Evolutionary conservation across 2,329 filamentous ascomycete species (phyloP), one percentile per base, ranked within the genome.

Genomic region (Diaporthe destruens): DNA sequence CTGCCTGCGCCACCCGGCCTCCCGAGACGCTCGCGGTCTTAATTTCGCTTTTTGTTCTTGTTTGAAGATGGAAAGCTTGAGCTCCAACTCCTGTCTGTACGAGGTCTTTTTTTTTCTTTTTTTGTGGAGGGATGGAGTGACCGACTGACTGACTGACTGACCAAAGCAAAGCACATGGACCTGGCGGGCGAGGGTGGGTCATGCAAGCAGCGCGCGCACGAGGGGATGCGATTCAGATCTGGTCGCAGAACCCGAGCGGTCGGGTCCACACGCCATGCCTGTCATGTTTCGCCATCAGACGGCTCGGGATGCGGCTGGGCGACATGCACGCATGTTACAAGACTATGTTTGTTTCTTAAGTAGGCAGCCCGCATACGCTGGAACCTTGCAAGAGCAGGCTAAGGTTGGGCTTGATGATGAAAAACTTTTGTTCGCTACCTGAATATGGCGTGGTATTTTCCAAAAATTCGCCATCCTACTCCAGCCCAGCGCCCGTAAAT

Each of bases 361-460:
- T 44, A 65, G 61, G 61, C 61, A 65, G 44, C 44, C 61, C 29
- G 44, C 44, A 14, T 9, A n/a, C 59, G 34, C 42, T 18, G 23
- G 29, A 12, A 39, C 6, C 11, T 12, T 39, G 36, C 6, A 34
- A 23, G 36, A 18, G 42, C 44, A 65, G 44, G 29, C 32, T 20
- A 25, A 7, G 36, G 11, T 20, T 16, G 7, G 14, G 44, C 16
- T 36, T 51, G 12, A 36, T 69, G 54, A 6, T 49, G n/a, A 49
- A 59, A 44, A 49, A 61, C 53, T 57, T 61, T 70, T 70, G 23
- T 70, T 70, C 55, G 42, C 32, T 61, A 61, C 44, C 32, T 59
- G 42, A 29, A 51, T 42, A 39, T 47, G 32, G 61, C 61, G 44
- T 65, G 61, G 49, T 32, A 36, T 65, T 29, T 69, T 29, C 57